Conservation (phyloP, 1,284 basidiomycete species). For the Erythrobasidium hasegawianum region DNA sequence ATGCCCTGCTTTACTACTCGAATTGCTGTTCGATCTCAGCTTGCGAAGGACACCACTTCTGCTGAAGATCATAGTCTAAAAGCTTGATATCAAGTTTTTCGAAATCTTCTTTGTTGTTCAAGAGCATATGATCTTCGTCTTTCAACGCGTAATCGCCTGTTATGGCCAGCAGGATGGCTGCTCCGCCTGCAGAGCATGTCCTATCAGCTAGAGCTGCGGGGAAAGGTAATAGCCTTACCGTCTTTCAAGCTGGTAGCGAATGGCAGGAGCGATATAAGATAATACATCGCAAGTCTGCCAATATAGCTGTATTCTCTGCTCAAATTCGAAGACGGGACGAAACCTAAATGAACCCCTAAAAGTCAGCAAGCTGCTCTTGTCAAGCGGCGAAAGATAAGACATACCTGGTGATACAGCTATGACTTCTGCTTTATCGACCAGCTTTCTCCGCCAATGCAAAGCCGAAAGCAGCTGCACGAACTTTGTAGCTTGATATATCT, state of each 20-base stretch:
- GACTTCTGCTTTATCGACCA: not conserved
- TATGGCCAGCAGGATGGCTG: not conserved
- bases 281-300: conserved; percentile 11
- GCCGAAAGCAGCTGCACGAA: conserved; percentile 20
- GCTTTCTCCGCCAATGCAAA: conserved; percentile 6
- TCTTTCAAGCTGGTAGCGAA: conserved; percentile 14
- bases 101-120: conserved; percentile 1
- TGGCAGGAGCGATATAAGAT: conserved; percentile 17
- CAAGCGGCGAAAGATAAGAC: not conserved
- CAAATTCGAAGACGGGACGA: conserved; percentile 9
- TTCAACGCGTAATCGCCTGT: not conserved
- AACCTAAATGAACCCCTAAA: conserved; percentile 10
- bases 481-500: conserved; percentile 24
- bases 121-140: not conserved
- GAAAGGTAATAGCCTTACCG: not conserved
- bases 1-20: not conserved
- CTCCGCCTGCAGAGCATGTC: not conserved
- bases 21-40: not conserved
- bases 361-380: not conserved
- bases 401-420: conserved; percentile 22
- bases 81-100: not conserved
- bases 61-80: not conserved
- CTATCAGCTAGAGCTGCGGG: not conserved
- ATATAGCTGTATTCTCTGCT: conserved; percentile 17
- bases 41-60: not conserved